Evolutionary conservation across 352 stramenopile genomes (phyloP).

Genomic region (Phytophthora syringae): DNA sequence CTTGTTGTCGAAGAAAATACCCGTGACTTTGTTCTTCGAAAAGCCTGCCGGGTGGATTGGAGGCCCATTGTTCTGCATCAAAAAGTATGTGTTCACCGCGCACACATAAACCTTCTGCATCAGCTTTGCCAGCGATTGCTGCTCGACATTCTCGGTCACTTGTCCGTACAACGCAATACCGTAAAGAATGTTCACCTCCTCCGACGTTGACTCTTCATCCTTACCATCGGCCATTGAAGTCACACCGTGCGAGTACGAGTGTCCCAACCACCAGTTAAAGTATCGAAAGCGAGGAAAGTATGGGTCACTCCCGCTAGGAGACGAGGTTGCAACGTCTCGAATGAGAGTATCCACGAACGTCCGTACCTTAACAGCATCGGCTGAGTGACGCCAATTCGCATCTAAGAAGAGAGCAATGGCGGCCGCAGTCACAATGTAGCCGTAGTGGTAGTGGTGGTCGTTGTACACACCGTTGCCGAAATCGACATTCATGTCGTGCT

Average conservation of each 20-base stretch:
- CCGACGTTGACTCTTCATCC: conserved; percentile 73
- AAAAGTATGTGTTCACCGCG: conserved; percentile 76
- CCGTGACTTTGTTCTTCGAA: conserved; percentile 72
- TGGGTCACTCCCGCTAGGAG: conserved; percentile 26
- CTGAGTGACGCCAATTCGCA: conserved; percentile 43
- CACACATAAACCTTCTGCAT: conserved; percentile 66
- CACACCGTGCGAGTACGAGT: conserved; percentile 75
- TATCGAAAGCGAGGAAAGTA: conserved; percentile 69
- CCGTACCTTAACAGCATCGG: conserved; percentile 43
- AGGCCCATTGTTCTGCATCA: conserved; percentile 50
- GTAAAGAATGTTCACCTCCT: conserved; percentile 79
- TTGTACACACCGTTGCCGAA: conserved; percentile 81
- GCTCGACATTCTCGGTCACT: conserved; percentile 50
- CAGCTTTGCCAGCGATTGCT: conserved; percentile 50
- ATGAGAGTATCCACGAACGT: conserved; percentile 59
- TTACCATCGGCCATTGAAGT: conserved; percentile 77
- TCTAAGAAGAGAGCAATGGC: conserved; percentile 58
- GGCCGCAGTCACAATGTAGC: conserved; percentile 64
- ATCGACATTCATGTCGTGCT: conserved; percentile 74
- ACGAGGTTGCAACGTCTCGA: conserved; percentile 54
- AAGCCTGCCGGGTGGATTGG: conserved; percentile 57
- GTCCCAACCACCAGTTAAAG: conserved; percentile 73
- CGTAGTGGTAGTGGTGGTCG: conserved; percentile 81
- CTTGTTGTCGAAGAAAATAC: conserved; percentile 83
- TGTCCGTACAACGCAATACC: conserved; percentile 56